These are phyloP conservation scores for Trichoderma sp. DNA, from an alignment of 2,329 filamentous ascomycete genomes.

Conservation along the genomic window DNA sequence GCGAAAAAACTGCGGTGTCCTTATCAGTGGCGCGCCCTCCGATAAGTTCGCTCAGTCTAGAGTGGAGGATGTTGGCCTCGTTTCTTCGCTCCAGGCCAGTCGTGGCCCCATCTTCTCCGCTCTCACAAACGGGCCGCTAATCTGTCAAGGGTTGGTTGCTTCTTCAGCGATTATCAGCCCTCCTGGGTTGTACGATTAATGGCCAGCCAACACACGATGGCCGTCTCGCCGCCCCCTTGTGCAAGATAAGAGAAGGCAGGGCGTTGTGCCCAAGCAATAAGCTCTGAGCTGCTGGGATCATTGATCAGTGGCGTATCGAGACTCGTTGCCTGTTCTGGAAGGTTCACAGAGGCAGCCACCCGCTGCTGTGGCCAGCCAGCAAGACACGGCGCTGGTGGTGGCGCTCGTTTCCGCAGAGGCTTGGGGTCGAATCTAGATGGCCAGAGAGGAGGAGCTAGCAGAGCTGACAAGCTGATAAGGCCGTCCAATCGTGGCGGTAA, in stretches of 20 bases:
- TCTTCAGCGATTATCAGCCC: background rate
- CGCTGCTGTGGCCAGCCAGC: constrained; percentile 5
- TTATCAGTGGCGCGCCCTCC: constrained; percentile 20
- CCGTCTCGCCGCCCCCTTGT: background rate
- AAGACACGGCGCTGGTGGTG: constrained; percentile 1
- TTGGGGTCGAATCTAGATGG: constrained; percentile 6
- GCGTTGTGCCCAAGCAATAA: background rate
- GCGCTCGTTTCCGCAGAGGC: constrained; percentile 1
- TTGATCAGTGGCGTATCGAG: constrained; percentile 9
- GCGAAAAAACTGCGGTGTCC: constrained; percentile 8
- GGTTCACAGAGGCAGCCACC: constrained; percentile 35
- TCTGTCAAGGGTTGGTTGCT: constrained; percentile 18
- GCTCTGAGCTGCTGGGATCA: background rate
- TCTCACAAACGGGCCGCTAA: constrained; percentile 10
- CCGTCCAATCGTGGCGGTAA: background rate
- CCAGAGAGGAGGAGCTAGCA: constrained; percentile 11
- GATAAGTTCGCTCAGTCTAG: constrained; percentile 1
- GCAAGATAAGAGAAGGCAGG: constrained; percentile 9
- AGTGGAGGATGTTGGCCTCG: background rate
- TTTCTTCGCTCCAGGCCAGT: constrained; percentile 3
- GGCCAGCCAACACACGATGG: background rate
- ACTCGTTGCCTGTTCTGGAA: constrained; percentile 36
- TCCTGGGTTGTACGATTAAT: constrained; percentile 2
- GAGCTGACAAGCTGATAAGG: constrained; percentile 23
- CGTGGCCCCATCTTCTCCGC: constrained; percentile 22